Percentiles rank a stretch among this genome's conserved stretches.
Conservation (phyloP, 345 rosid genomes). For the Lagerstroemia speciosa region DNA sequence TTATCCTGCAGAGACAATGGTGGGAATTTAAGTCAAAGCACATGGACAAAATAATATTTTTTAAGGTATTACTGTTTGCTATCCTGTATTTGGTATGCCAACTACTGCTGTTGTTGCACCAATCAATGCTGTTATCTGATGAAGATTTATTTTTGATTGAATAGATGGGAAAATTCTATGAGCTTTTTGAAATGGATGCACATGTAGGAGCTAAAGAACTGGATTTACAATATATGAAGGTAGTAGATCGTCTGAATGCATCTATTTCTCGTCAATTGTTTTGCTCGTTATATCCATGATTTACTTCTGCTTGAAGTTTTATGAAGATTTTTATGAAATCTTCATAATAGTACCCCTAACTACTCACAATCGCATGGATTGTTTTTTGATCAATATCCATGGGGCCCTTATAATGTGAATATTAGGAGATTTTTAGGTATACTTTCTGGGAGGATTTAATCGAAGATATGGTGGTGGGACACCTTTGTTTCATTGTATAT, state of each 20-base stretch:
- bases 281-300: background rate
- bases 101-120: background rate
- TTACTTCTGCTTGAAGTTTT: background rate
- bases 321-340: background rate
- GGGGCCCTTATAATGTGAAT: background rate
- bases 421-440: background rate
- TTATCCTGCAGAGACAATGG: slow-evolving; percentile 77
- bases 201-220: slow-evolving; percentile 91
- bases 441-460: background rate
- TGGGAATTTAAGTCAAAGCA: slow-evolving; percentile 98
- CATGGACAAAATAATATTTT: slow-evolving; percentile 97
- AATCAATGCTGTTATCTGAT: slow-evolving; percentile 3
- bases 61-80: slow-evolving; percentile 48
- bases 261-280: background rate
- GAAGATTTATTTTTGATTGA: slow-evolving; percentile 9
- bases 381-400: background rate
- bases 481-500: background rate
- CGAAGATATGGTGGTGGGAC: background rate
- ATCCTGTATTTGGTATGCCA: background rate
- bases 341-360: background rate
- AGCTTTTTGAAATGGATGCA: slow-evolving; percentile 99
- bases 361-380: background rate
- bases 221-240: slow-evolving; percentile 97
- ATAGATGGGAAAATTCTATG: slow-evolving; percentile 98
- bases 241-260: slow-evolving; percentile 19